Conservation (phyloP, 257 asterid species). For the Ballota nigra region DNA sequence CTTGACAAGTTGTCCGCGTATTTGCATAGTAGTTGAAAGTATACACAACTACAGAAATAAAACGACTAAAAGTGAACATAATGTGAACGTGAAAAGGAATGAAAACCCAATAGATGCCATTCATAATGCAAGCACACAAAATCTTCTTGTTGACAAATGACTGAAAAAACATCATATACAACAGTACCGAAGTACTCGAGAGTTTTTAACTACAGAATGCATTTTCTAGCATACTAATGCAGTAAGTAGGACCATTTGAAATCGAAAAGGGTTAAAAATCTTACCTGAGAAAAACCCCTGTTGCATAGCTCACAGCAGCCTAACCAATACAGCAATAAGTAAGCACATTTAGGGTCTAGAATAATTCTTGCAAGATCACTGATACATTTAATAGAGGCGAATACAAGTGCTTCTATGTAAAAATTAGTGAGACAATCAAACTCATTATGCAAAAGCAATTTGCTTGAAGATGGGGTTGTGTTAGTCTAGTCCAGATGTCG, state of each 20-base stretch:
- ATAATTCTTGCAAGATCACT: not conserved
- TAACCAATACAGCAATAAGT: constrained; percentile 26
- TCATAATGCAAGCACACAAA: not conserved
- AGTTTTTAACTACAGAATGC: not conserved
- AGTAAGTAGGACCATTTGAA: not conserved
- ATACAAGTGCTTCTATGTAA: not conserved
- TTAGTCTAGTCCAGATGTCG: not conserved
- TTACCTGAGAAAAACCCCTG: constrained; percentile 53
- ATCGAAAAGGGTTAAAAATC: not conserved
- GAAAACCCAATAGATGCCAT: not conserved
- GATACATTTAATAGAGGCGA: not conserved
- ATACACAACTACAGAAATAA: constrained; percentile 66
- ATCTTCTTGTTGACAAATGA: not conserved
- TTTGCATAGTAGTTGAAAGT: constrained; percentile 83
- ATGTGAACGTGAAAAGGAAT: not conserved
- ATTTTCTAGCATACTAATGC: not conserved
- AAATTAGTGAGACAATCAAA: not conserved
- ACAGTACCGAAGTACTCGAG: not conserved
- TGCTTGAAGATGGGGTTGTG: not conserved
- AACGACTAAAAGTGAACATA: constrained; percentile 4
- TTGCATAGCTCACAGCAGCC: constrained; percentile 66
- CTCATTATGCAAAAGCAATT: not conserved
- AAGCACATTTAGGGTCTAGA: constrained; percentile 15
- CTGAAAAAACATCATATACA: not conserved
- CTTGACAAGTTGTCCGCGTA: constrained; percentile 75